Conservation (phyloP, 352 stramenopile genomes). For the Pythium phragmiticola region DNA sequence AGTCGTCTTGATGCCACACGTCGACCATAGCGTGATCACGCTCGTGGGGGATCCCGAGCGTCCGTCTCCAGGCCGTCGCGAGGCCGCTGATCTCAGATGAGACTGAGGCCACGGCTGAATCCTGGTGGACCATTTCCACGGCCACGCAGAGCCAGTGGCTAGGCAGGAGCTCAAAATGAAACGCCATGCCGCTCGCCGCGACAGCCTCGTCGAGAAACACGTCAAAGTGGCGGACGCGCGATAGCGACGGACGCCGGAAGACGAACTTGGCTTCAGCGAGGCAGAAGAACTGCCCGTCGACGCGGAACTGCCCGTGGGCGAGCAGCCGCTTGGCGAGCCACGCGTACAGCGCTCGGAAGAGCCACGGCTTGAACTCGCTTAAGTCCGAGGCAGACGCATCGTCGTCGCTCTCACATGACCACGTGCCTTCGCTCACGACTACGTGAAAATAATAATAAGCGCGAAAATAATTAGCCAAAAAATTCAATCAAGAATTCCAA, state of each 20-base stretch:
- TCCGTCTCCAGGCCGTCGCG: slow-evolving; percentile 49
- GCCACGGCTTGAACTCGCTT: slow-evolving; percentile 28
- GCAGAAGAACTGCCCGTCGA: slow-evolving; percentile 36
- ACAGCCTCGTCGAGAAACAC: slow-evolving; percentile 61
- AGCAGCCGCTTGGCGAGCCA: slow-evolving; percentile 35
- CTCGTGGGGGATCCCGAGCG: slow-evolving; percentile 54
- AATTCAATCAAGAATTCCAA: background rate
- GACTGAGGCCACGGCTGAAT: background rate
- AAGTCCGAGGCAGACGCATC: background rate
- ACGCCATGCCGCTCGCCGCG: slow-evolving; percentile 39
- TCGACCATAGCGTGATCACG: slow-evolving; percentile 69
- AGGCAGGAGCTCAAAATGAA: slow-evolving; percentile 52
- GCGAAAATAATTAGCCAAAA: background rate
- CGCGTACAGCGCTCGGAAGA: slow-evolving; percentile 45
- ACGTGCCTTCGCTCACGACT: slow-evolving; percentile 14
- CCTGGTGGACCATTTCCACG: slow-evolving; percentile 37
- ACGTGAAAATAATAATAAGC: background rate
- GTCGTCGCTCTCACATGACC: slow-evolving; percentile 8
- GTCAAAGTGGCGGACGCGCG: slow-evolving; percentile 57
- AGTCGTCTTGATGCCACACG: slow-evolving; percentile 67
- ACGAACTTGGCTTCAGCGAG: slow-evolving; percentile 63
- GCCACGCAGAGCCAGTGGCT: slow-evolving; percentile 49
- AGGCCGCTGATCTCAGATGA: slow-evolving; percentile 37
- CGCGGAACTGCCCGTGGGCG: slow-evolving; percentile 42
- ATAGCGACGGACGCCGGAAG: slow-evolving; percentile 57